phyloP scores from a whole-genome alignment of 345 rosid species.

The Syzygium grande region DNA sequence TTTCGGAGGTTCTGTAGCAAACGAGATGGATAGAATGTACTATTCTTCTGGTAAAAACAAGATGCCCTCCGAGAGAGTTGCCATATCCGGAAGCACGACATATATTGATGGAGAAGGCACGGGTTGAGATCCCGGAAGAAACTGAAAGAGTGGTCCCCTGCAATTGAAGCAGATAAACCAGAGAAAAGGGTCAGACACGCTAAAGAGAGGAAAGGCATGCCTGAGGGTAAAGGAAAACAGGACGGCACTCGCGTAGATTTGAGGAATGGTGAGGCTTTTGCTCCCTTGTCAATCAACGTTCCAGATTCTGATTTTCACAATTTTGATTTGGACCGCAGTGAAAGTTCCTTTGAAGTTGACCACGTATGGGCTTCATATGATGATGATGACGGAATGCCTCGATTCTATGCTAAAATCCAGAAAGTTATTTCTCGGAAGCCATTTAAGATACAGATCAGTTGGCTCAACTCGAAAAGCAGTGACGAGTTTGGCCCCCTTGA shows the following conservation, averaged over 20 bases:
- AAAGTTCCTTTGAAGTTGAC: constrained; percentile 58
- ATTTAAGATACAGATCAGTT: constrained; percentile 79
- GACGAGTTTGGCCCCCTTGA: constrained; percentile 50
- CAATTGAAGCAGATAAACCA: constrained; percentile 6
- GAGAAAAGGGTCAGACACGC: constrained; percentile 10
- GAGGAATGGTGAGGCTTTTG: constrained; percentile 10
- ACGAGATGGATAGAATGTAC: constrained; percentile 18
- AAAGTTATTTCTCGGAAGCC: constrained; percentile 72
- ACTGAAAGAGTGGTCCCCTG: constrained; percentile 34
- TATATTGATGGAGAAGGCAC: constrained; percentile 45
- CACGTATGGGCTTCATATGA: constrained; percentile 99
- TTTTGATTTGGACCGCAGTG: constrained; percentile 74
- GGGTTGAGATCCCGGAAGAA: constrained; percentile 21
- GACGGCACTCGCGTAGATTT: constrained; percentile 1
- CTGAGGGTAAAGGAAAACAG: not conserved
- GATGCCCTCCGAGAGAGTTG: constrained; percentile 30
- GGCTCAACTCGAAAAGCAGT: constrained; percentile 79
- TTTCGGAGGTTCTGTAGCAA: constrained; percentile 16
- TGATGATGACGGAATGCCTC: constrained; percentile 91
- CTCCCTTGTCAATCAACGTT: constrained; percentile 41
- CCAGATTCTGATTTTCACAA: constrained; percentile 95
- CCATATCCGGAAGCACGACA: constrained; percentile 35
- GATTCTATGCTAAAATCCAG: constrained; percentile 87
- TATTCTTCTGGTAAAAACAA: constrained; percentile 14
- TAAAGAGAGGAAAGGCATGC: not conserved